Percentiles rank a stretch among this genome's conserved stretches.
Conservation (phyloP, 208 protist genomes). For the Novymonas esmeraldas region DNA sequence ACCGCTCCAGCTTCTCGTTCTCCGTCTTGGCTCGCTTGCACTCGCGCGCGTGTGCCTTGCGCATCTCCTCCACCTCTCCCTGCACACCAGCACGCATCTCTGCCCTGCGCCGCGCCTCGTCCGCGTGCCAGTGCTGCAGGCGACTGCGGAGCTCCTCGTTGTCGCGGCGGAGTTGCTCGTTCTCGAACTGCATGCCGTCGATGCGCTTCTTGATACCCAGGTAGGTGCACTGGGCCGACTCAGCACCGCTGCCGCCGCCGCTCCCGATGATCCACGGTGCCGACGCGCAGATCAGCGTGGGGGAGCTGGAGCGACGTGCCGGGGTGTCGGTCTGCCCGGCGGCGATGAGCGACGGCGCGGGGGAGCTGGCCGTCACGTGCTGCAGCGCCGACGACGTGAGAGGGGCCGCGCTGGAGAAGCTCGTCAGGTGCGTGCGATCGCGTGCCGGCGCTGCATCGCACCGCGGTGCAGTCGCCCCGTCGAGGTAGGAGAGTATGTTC, state of each 20-base stretch:
- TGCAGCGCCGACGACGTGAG: slow-evolving; percentile 42
- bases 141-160: slow-evolving; percentile 64
- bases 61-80: slow-evolving; percentile 52
- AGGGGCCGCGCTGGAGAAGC: slow-evolving; percentile 24
- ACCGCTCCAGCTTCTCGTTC: slow-evolving; percentile 43
- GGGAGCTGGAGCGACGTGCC: not conserved
- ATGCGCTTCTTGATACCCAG: slow-evolving; percentile 86
- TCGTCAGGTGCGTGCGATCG: slow-evolving; percentile 20
- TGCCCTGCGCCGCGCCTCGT: slow-evolving; percentile 39
- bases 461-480: slow-evolving; percentile 17
- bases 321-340: not conserved
- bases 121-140: slow-evolving; percentile 40
- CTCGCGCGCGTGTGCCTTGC: slow-evolving; percentile 29
- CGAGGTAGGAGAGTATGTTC: slow-evolving; percentile 86
- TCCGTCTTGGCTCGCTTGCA: slow-evolving; percentile 37
- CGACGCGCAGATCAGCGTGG: not conserved
- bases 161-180: slow-evolving; percentile 70
- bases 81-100: slow-evolving; percentile 42
- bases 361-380: slow-evolving; percentile 30
- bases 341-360: slow-evolving; percentile 18
- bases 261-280: slow-evolving; percentile 26
- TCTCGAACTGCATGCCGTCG: slow-evolving; percentile 71
- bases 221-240: slow-evolving; percentile 63
- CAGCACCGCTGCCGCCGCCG: slow-evolving; percentile 21
- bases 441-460: not conserved